Conservation (phyloP, 2,329 filamentous ascomycete genomes). For the Aspergillus caelatus region DNA sequence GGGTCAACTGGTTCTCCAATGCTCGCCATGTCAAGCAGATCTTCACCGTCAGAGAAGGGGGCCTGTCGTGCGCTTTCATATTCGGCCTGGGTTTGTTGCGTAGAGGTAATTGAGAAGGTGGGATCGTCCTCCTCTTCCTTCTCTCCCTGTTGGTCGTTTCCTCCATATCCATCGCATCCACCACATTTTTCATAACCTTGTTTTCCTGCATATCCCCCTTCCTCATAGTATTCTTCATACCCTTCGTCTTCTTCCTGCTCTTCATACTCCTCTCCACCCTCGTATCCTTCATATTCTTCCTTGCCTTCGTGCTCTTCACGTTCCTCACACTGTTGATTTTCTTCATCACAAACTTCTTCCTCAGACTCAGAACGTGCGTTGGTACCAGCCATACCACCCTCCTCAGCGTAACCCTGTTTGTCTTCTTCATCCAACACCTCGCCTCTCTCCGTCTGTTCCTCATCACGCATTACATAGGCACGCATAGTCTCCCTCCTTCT, state of each 20-base stretch:
- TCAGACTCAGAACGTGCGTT: neutral
- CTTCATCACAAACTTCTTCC: neutral
- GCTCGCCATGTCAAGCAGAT: neutral
- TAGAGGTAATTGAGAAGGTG: neutral
- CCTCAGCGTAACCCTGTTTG: neutral
- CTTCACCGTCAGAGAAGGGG: neutral
- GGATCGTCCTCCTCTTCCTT: neutral
- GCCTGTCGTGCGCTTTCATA: conserved; percentile 10
- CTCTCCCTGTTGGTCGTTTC: neutral
- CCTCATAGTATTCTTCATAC: conserved; percentile 2
- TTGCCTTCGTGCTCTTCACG: neutral
- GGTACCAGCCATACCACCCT: neutral
- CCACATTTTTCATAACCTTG: neutral
- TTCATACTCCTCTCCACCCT: neutral
- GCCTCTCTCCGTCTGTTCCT: conserved; percentile 1
- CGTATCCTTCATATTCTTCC: neutral
- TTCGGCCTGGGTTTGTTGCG: conserved; percentile 4
- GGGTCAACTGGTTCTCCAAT: neutral
- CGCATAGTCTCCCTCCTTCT: conserved; percentile 5
- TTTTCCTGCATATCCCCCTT: neutral
- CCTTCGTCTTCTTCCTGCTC: neutral
- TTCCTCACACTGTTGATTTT: neutral
- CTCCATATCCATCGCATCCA: neutral
- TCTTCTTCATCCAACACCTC: neutral
- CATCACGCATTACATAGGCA: conserved; percentile 6